phyloP scores from a whole-genome alignment of 768 basidiomycete species.

The Psilocybe tampanensis region DNA sequence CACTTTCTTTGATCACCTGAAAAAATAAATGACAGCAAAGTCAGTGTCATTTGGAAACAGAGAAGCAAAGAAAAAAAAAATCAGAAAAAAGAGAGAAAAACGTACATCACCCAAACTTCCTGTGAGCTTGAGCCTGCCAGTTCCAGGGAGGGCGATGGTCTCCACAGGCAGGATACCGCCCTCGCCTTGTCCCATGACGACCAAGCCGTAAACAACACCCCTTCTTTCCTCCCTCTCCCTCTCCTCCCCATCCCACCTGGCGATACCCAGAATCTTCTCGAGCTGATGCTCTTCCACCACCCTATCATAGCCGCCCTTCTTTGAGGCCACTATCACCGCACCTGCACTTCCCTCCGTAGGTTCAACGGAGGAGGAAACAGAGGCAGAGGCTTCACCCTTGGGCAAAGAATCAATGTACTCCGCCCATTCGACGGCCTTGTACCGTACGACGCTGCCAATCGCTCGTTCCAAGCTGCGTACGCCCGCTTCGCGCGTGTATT shows the following conservation, averaged over 20 bases:
- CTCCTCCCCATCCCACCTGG: conserved; percentile 81
- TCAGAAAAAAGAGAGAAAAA: conserved; percentile 10
- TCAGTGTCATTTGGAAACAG: neutral
- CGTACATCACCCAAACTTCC: conserved; percentile 81
- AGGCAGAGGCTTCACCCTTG: conserved; percentile 16
- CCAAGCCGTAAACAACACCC: conserved; percentile 84
- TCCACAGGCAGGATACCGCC: conserved; percentile 87
- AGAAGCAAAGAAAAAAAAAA: no score
- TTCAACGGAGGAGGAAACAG: neutral
- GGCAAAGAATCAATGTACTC: conserved; percentile 54
- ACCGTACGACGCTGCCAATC: conserved; percentile 85
- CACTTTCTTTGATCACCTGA: conserved; percentile 89
- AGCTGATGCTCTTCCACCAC: conserved; percentile 70
- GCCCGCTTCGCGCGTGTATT: conserved; percentile 90
- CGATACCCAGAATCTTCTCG: conserved; percentile 83
- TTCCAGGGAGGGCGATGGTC: conserved; percentile 76
- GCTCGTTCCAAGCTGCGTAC: conserved; percentile 87
- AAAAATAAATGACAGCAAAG: neutral
- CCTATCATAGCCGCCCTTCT: conserved; percentile 50
- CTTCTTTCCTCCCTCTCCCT: conserved; percentile 70
- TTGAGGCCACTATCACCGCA: conserved; percentile 15
- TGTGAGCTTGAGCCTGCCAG: conserved; percentile 74
- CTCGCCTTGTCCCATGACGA: conserved; percentile 87
- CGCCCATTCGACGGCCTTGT: conserved; percentile 91
- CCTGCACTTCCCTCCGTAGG: neutral